phyloP scores from a whole-genome alignment of 73 alveolate species.

The Uronychia binucleata region DNA sequence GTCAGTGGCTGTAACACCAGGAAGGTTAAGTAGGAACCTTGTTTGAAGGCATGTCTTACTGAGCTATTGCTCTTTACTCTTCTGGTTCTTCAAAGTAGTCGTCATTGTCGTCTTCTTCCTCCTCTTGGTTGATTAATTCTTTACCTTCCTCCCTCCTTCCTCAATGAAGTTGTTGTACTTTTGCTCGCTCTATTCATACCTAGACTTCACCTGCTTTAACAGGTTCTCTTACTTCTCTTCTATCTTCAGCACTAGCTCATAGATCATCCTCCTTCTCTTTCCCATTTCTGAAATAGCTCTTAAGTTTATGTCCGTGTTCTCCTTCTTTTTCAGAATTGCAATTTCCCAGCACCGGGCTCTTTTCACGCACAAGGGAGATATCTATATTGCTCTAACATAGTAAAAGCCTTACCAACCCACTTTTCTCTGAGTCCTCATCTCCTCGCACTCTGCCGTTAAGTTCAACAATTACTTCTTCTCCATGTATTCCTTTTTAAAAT shows the following conservation, averaged over 20 bases:
- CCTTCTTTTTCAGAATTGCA: not conserved
- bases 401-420: not conserved
- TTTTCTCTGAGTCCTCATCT: not conserved
- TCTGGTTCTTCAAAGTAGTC: conserved; percentile 44
- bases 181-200: not conserved
- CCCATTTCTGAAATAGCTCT: not conserved
- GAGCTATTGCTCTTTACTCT: conserved; percentile 35
- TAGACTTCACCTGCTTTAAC: not conserved
- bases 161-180: conserved; percentile 7
- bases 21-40: conserved; percentile 63
- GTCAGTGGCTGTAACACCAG: conserved; percentile 79
- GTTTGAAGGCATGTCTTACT: not conserved
- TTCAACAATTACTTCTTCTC: not conserved
- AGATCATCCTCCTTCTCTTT: conserved; percentile 11
- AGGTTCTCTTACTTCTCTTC: not conserved
- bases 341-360: not conserved
- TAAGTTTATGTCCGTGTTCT: conserved; percentile 2
- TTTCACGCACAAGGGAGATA: not conserved
- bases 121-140: conserved; percentile 22
- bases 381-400: not conserved
- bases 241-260: conserved; percentile 18
- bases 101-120: conserved; percentile 51
- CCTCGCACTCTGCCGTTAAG: not conserved
- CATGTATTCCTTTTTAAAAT: not conserved
- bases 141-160: conserved; percentile 3